phyloP scores from a whole-genome alignment of 2,329 filamentous ascomycete species.

The Epichloe scottii region DNA sequence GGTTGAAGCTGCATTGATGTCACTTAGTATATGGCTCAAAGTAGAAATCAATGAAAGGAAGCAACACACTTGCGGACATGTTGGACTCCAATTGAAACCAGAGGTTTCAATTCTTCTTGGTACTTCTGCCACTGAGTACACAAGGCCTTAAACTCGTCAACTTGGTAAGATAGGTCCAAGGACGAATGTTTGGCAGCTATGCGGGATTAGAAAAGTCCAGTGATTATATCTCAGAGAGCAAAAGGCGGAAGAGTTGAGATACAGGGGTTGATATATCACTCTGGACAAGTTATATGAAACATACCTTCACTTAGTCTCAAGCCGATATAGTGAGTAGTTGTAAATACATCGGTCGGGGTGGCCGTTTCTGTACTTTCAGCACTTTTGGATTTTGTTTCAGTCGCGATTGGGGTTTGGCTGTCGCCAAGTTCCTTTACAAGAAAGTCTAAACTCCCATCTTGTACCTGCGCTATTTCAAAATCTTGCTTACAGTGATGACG shows the following conservation, averaged over 20 bases:
- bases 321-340: conserved; percentile 89
- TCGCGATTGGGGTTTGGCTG: background rate
- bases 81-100: conserved; percentile 58
- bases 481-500: conserved; percentile 55
- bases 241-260: background rate
- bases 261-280: background rate
- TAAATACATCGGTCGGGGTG: conserved; percentile 48
- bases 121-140: conserved; percentile 68
- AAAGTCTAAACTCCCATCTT: conserved; percentile 38
- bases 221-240: background rate
- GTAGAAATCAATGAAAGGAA: background rate
- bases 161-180: conserved; percentile 68
- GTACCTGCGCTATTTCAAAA: conserved; percentile 38
- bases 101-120: conserved; percentile 52
- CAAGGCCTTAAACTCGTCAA: conserved; percentile 74
- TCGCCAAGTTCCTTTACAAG: conserved; percentile 28
- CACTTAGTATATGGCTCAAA: background rate
- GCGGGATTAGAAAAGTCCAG: background rate
- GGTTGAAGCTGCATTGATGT: conserved; percentile 53
- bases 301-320: conserved; percentile 65
- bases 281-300: conserved; percentile 14
- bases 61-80: conserved; percentile 69
- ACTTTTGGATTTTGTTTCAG: conserved; percentile 23
- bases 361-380: conserved; percentile 26
- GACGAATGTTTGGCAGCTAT: conserved; percentile 45